A percentile compares a stretch with the other conserved stretches of the same genome.
Conservation (phyloP, 768 basidiomycete species). For the Tylopilus plumbeoviolaceoides region DNA sequence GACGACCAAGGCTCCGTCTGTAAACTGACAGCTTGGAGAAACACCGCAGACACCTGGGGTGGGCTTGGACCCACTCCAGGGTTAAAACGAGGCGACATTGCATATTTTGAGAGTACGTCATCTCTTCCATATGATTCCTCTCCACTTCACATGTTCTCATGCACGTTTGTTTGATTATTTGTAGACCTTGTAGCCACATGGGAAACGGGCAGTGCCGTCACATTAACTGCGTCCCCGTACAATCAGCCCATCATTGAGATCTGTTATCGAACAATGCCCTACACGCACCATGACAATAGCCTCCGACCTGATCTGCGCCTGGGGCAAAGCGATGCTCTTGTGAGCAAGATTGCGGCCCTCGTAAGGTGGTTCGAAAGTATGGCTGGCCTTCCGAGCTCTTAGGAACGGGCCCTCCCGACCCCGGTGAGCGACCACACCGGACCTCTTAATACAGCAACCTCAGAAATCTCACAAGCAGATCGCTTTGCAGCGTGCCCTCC, state of each 20-base stretch:
- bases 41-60: slow-evolving; percentile 71
- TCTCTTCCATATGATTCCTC: slow-evolving; percentile 6
- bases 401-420: slow-evolving; percentile 2
- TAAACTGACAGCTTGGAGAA: slow-evolving; percentile 77
- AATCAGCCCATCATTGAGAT: slow-evolving; percentile 59
- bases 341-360: slow-evolving; percentile 61
- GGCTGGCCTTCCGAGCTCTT: slow-evolving; percentile 48
- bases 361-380: slow-evolving; percentile 72
- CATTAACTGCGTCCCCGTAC: slow-evolving; percentile 65
- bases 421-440: slow-evolving; percentile 17
- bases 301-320: slow-evolving; percentile 72
- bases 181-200: slow-evolving; percentile 52
- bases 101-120: slow-evolving; percentile 63
- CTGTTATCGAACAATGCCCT: slow-evolving; percentile 78
- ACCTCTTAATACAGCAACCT: slow-evolving; percentile 1
- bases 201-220: slow-evolving; percentile 41
- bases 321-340: slow-evolving; percentile 62
- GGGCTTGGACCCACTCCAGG: slow-evolving; percentile 37
- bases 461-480: slow-evolving; percentile 8
- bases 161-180: slow-evolving; percentile 9
- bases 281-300: slow-evolving; percentile 51
- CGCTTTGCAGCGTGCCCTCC: slow-evolving; percentile 8
- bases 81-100: slow-evolving; percentile 67
- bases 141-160: slow-evolving; percentile 15
- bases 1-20: slow-evolving; percentile 67